Conservation (phyloP, 805 yeast species). For the Ogataea populi-albae region DNA sequence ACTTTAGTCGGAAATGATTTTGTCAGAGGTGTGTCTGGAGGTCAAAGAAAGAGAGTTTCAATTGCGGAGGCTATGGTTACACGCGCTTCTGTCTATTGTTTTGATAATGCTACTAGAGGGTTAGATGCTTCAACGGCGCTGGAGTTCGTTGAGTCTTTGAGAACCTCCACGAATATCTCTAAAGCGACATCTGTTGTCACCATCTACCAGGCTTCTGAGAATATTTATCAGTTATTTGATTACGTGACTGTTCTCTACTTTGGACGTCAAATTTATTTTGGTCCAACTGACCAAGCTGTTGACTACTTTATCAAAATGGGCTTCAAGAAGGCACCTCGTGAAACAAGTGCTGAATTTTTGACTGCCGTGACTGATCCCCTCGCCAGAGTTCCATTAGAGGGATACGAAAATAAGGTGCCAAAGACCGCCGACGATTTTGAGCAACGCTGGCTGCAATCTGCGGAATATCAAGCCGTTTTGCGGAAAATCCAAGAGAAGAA, state of each 20-base stretch:
- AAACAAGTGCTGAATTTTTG: slow-evolving; percentile 65
- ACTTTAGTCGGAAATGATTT: slow-evolving; percentile 67
- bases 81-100: slow-evolving; percentile 54
- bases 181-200: slow-evolving; percentile 60
- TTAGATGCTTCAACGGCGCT: slow-evolving; percentile 69
- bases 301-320: slow-evolving; percentile 60
- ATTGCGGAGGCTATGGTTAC: slow-evolving; percentile 61
- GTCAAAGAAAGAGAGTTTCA: slow-evolving; percentile 70
- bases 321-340: slow-evolving; percentile 57
- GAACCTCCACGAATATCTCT: slow-evolving; percentile 55
- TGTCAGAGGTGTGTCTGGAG: slow-evolving; percentile 70
- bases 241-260: slow-evolving; percentile 56
- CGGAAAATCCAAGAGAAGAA: slow-evolving; percentile 36
- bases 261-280: slow-evolving; percentile 62
- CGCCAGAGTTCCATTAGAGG: slow-evolving; percentile 48
- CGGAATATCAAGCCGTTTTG: slow-evolving; percentile 42
- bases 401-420: slow-evolving; percentile 52
- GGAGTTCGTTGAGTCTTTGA: slow-evolving; percentile 58
- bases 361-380: slow-evolving; percentile 66
- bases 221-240: slow-evolving; percentile 59
- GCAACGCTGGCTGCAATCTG: slow-evolving; percentile 55
- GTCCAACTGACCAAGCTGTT: slow-evolving; percentile 51
- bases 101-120: slow-evolving; percentile 73
- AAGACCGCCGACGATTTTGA: slow-evolving; percentile 56
- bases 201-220: slow-evolving; percentile 67